Base-by-base conservation (phyloP, 2,329 filamentous ascomycete genomes). In the Neoarthrinium moseri region DNA sequence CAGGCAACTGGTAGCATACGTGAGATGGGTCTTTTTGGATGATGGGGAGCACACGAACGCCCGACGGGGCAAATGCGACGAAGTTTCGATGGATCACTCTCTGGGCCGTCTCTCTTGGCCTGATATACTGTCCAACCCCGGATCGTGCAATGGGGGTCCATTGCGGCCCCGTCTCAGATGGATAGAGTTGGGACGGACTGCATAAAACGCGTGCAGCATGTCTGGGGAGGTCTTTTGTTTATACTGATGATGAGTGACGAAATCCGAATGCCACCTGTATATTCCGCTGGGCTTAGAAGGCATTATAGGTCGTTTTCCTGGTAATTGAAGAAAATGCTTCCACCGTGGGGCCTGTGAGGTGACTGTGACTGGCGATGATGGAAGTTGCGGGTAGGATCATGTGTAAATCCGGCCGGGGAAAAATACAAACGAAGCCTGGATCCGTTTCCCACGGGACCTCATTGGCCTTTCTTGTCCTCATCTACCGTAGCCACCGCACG, bases 401-500 rank as follows among this genome's bases (percentile, higher is more conserved):
- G 43, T 34, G 38, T 45, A 30, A 37, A 29, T 26, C 17, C 27
- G 30, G 29, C 40, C 40, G 18, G 15, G 12, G 40, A 24, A 29
- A 23, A 26, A 40, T 26, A 40, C 15, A 27, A 40, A 17, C 12
- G 35, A 32, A 23, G 13, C 10, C 17, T 39, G 10, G 6, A 29
- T n/a, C n/a, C n/a, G n/a, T n/a, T n/a, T 27, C 23, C 30, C 20
- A 27, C 22, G 18, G n/a, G 15, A 13, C 18, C 34, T 57, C 54
- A 68, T 53, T 68, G 66, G 51, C 59, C 60, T 59, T 75, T 77
- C 53, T 69, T 70, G 33, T 55, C 51, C 47, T 54, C 54, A 38
- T 49, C 50, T 53, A 58, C 43, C 51, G 46, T 36, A 47, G 58
- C 59, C 20, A 64, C 47, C 17, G 47, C 45, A 47, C 58, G 56